Evolutionary conservation across 164 flowering plant genomes (phyloP).

Genomic region (Magnolia kwangsiensis): DNA sequence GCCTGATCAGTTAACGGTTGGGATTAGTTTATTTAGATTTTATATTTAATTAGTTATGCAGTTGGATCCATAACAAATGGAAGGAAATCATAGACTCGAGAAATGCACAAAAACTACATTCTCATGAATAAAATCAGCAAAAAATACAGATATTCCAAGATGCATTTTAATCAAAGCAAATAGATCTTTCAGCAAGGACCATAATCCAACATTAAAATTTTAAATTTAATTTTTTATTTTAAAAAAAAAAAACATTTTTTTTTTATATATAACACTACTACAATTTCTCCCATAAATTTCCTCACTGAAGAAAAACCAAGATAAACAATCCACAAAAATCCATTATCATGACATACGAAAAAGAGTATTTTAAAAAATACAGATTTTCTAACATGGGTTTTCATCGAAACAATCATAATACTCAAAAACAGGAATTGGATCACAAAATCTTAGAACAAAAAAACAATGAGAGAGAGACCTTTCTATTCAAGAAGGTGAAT

Average conservation of each 20-base stretch:
- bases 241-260: no score
- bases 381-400: neutral
- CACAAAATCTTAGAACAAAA: neutral
- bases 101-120: no score
- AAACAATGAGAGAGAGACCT: slow-evolving; percentile 32
- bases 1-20: no score
- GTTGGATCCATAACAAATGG: no score
- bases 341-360: no score
- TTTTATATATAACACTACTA: neutral
- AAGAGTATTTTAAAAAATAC: neutral
- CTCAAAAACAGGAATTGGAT: neutral
- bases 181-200: no score
- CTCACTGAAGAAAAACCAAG: neutral
- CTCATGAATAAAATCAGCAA: neutral
- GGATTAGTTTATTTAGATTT: no score
- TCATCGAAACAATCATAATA: neutral
- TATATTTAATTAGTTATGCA: no score
- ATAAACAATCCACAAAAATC: no score
- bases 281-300: neutral
- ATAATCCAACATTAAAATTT: no score
- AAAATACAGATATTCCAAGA: neutral
- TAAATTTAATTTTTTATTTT: no score
- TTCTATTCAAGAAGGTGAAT: slow-evolving; percentile 95
- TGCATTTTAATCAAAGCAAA: neutral
- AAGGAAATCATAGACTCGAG: no score